These are phyloP conservation scores for Hirsutella minnesotensis DNA, from an alignment of 2,329 filamentous ascomycete genomes.

Conservation along the genomic window DNA sequence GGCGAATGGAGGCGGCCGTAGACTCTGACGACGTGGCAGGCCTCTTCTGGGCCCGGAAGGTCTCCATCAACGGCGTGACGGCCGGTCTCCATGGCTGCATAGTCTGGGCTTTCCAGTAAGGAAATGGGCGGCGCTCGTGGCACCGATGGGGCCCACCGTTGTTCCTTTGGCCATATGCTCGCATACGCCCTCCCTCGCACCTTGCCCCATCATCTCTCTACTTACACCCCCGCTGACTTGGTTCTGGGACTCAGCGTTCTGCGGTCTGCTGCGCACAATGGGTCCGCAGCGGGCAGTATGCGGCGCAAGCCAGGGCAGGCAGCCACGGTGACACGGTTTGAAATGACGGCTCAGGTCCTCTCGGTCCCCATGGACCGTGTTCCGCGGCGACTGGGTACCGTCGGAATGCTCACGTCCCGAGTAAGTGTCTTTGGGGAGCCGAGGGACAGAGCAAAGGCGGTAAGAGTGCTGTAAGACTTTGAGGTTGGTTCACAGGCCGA, in stretches of 20 bases:
- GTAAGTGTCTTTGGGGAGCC: not conserved
- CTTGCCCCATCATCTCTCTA: not conserved
- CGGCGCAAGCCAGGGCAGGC: not conserved
- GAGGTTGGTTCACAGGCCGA: no score
- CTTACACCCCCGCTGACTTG: not conserved
- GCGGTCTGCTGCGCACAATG: not conserved
- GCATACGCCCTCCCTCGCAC: not conserved
- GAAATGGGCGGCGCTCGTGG: not conserved
- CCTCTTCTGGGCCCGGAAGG: constrained; percentile 10
- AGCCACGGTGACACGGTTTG: constrained; percentile 2
- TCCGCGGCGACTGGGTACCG: not conserved
- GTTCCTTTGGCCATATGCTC: not conserved
- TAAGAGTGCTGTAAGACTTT: no score
- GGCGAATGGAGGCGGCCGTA: constrained; percentile 1
- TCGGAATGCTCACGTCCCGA: not conserved
- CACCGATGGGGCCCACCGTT: not conserved
- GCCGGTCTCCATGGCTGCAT: constrained; percentile 1
- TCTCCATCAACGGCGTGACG: constrained; percentile 2
- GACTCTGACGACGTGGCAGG: constrained; percentile 15
- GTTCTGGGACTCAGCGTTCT: not conserved
- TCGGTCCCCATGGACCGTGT: not conserved
- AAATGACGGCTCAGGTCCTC: not conserved
- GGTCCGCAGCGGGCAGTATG: not conserved
- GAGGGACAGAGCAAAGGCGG: no score
- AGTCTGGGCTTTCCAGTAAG: not conserved